Base-by-base conservation (phyloP, 179 eudicot genomes). In the Corrigiola litoralis region DNA sequence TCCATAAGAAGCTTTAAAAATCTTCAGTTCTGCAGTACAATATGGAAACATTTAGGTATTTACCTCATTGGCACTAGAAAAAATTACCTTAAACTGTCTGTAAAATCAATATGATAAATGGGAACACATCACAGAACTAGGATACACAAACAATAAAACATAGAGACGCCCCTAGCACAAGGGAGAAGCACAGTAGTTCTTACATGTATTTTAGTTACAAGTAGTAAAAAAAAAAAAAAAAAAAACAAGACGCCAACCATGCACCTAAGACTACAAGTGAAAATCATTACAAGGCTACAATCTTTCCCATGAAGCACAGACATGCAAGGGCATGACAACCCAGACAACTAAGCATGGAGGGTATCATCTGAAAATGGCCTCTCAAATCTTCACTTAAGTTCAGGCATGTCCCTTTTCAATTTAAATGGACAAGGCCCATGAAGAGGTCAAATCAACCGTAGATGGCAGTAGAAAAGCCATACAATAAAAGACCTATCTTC, bases 1-100 rank as follows among this genome's bases (percentile, higher is more conserved):
- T 82, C 92, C 98, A 89, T 89, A 58, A 58, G 36, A 37, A 61
- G 10, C 37, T 37, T 34, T 10, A 45, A 31, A 50, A 73, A 48
- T 38, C 65, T 63, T 67, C 49, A 60, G 66, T 62, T 63, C 79
- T 75, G 79, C 62, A 65, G 20, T 12, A 65, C 25, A 40, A 32
- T 17, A 48, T 0, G 44, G 38, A 61, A 61, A 37, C 6, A 37
- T 42, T 56, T 23, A 72, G 67, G 33, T 10, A 17, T 48, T n/a
- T 0, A 41, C 17, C 18, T 58, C 14, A 46, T 58, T 11, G 34
- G 17, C 46, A 44, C 24, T 17, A 17, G 32, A 14, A 20, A 57
- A 14, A 28, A 40, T 42, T 12, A 8, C 58, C n/a, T 5, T 2
- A 4, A 36, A 20, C 17, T 34, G 18, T 13, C 33, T 16, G 37